Conservation (phyloP, 768 basidiomycete genomes). For the Tylopilus rubrobrunneus region DNA sequence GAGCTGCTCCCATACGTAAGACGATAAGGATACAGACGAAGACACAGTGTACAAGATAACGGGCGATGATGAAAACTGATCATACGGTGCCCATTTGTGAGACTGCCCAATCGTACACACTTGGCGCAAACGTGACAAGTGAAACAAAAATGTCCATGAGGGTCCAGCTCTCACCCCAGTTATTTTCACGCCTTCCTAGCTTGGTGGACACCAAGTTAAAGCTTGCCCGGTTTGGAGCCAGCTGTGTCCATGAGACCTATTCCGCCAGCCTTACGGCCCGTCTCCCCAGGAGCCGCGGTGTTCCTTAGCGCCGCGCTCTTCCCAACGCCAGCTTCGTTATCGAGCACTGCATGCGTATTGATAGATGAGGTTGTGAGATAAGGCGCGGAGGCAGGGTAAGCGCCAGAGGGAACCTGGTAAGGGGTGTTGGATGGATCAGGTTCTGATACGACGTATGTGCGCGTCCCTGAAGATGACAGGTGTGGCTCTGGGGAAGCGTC, state of each 20-base stretch:
- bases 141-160: neutral
- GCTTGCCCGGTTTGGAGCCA: constrained; percentile 36
- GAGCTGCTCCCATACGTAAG: neutral
- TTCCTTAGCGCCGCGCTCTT: constrained; percentile 46
- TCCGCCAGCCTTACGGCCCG: constrained; percentile 42
- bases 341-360: constrained; percentile 38
- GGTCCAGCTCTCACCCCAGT: neutral
- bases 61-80: neutral
- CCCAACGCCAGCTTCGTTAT: constrained; percentile 42
- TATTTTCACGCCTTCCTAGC: constrained; percentile 45
- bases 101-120: constrained; percentile 25
- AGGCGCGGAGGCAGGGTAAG: constrained; percentile 51
- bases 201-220: constrained; percentile 42
- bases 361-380: constrained; percentile 42
- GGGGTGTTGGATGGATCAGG: constrained; percentile 60
- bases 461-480: constrained; percentile 42
- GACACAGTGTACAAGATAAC: constrained; percentile 12
- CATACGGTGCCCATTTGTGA: neutral
- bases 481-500: constrained; percentile 50
- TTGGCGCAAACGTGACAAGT: constrained; percentile 10
- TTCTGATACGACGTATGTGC: constrained; percentile 70
- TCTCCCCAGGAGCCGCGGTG: constrained; percentile 41
- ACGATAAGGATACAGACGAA: neutral
- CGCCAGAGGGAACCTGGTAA: constrained; percentile 71
- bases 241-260: constrained; percentile 40